A percentile compares a stretch with the other conserved stretches of the same genome.
phyloP scores from a whole-genome alignment of 495 filamentous ascomycete genomes.

The Polyplosphaeria fusca region DNA sequence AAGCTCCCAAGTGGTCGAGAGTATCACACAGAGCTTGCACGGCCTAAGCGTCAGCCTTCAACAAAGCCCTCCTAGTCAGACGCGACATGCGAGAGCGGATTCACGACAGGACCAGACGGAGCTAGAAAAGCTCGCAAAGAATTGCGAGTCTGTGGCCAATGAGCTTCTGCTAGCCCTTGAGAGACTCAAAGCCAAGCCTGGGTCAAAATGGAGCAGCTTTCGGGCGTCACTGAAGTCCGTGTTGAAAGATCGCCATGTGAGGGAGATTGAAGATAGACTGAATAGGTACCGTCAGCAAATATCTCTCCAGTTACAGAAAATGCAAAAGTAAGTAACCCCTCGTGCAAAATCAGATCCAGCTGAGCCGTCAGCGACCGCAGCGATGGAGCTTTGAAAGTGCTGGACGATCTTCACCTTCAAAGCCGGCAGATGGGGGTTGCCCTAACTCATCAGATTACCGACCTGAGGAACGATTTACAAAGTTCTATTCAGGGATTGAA shows the following conservation, averaged over 20 bases:
- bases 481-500: neutral
- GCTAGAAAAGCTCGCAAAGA: neutral
- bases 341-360: too few species aligned
- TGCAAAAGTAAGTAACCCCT: conserved; percentile 4
- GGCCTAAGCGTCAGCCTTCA: neutral
- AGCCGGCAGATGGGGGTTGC: neutral
- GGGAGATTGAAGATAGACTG: conserved; percentile 4
- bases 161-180: conserved; percentile 2
- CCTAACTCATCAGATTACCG: neutral
- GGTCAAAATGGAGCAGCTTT: conserved; percentile 16
- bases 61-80: neutral
- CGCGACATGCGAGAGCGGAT: neutral
- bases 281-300: conserved; percentile 4
- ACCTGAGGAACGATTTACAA: neutral
- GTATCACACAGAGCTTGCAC: neutral
- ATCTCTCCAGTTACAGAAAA: neutral
- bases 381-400: neutral
- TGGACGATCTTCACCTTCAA: neutral
- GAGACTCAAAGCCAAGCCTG: neutral
- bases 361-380: neutral
- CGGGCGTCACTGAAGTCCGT: neutral
- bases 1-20: neutral
- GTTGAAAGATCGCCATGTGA: neutral
- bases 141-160: neutral
- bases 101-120: neutral